Evolutionary conservation across 2,329 filamentous ascomycete species (phyloP), one percentile per base, ranked within the genome.

Genomic region (Sporothrix luriei): DNA sequence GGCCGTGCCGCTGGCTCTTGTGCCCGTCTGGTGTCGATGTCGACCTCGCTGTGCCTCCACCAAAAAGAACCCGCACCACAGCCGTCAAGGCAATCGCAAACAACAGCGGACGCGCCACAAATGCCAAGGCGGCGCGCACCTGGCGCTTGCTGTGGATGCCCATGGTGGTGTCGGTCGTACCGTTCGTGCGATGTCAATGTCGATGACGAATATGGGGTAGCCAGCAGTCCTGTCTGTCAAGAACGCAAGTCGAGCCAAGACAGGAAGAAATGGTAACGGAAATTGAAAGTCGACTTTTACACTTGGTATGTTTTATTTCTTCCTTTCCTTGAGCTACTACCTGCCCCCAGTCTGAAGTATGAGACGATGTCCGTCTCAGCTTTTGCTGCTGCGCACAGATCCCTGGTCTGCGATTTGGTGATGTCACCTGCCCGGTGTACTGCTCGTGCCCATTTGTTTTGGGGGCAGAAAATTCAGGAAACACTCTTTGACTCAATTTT

Each of bases 101-200:
- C 49, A 72, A 68, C 5, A 75, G 64, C 7, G 71, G 73, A 4
- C 73, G 71, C 26, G 72, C 14, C 33, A 75, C 66, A 46, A 74
- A 70, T 7, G 54, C 59, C 3, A 73, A 13, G 13, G 70, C 73
- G 2, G 71, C 70, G 19, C 72, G 71, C 43, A 75, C 68, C 51
- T 71, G 73, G 24, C 73, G 71, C 19, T 46, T 66, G 48, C 14
- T 52, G 40, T 70, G 66, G 33, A 68, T 24, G 48, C 73, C 65
- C 65, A 57, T 67, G 0, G 33, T 21, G 43, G 43, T 48, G 19
- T 59, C 0, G 54, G 19, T 57, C 3, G 19, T 38, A 19, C 38
- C 33, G 1, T 19, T 33, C 24, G 52, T 55, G 7, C 14, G 43
- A 16, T 16, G 43, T 48, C 4, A 14, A 6, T 48, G 19, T 48